phyloP scores from a whole-genome alignment of 306 rosid genomes.

The Acacia confusa region DNA sequence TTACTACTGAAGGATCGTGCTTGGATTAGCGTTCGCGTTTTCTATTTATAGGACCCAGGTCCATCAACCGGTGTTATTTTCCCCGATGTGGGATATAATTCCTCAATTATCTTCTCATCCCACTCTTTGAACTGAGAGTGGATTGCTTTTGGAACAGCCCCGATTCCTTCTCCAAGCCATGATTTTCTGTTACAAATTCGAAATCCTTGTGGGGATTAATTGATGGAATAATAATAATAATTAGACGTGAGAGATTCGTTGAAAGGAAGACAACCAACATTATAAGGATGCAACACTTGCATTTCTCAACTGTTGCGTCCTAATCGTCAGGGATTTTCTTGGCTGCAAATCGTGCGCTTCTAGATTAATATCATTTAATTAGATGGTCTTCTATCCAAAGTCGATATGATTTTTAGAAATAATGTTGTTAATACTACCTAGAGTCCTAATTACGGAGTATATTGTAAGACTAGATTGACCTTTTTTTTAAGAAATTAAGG shows the following conservation, averaged over 20 bases:
- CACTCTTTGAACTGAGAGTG: background rate
- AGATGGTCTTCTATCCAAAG: background rate
- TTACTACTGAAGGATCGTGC: conserved; percentile 85
- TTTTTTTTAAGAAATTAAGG: no score
- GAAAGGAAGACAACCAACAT: background rate
- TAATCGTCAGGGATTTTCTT: background rate
- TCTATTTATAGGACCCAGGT: background rate
- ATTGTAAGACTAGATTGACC: no score
- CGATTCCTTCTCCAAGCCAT: background rate
- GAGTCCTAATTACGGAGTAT: no score
- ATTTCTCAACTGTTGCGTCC: background rate
- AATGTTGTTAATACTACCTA: no score
- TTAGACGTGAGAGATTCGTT: background rate
- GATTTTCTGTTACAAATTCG: background rate
- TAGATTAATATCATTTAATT: background rate
- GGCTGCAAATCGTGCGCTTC: background rate
- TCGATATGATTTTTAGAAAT: background rate
- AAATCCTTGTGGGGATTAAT: background rate
- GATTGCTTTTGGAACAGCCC: background rate
- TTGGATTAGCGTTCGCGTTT: fast-evolving
- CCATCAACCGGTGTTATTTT: fast-evolving
- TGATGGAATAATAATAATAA: background rate
- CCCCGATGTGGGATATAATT: conserved; percentile 46
- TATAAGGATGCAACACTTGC: background rate
- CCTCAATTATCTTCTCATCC: background rate